Evolutionary conservation across 2,329 filamentous ascomycete species (phyloP).

Genomic region (Microsporum ferrugineum): DNA sequence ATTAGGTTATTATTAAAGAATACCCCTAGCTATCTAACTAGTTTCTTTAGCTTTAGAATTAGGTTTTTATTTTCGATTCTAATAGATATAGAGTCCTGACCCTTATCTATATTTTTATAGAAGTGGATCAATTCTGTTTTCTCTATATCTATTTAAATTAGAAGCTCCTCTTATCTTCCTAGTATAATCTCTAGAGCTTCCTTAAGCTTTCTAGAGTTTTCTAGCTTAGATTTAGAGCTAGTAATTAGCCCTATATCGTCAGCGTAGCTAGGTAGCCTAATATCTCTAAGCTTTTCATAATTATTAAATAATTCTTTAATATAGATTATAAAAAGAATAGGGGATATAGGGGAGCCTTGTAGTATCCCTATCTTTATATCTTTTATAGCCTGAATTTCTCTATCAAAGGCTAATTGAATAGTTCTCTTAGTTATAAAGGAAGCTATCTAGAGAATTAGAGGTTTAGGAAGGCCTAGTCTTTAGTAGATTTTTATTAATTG

Average conservation of each 20-base stretch:
- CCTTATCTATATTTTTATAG: not conserved
- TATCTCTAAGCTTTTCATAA: not conserved
- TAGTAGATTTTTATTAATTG: not conserved
- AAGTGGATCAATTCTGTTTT: not conserved
- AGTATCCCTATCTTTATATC: not conserved
- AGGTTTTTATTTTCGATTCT: not conserved
- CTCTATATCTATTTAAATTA: not conserved
- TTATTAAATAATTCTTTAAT: not conserved
- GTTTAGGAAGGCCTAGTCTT: not conserved
- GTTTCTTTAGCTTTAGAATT: not conserved
- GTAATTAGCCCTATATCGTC: not conserved
- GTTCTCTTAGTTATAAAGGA: not conserved
- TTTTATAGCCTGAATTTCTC: not conserved
- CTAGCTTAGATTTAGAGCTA: not conserved
- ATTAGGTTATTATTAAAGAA: not conserved
- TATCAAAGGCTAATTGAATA: not conserved
- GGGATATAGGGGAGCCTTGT: not conserved
- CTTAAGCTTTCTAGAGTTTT: not conserved
- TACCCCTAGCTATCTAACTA: not conserved
- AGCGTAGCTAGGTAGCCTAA: not conserved
- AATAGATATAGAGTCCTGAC: not conserved
- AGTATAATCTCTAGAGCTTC: not conserved
- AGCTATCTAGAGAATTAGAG: not conserved
- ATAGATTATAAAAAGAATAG: constrained; percentile 1
- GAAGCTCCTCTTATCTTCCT: not conserved